Evolutionary conservation across 495 filamentous ascomycete genomes (phyloP), one percentile per base, ranked within the genome.

Genomic region (Neohortaea acidophila): DNA sequence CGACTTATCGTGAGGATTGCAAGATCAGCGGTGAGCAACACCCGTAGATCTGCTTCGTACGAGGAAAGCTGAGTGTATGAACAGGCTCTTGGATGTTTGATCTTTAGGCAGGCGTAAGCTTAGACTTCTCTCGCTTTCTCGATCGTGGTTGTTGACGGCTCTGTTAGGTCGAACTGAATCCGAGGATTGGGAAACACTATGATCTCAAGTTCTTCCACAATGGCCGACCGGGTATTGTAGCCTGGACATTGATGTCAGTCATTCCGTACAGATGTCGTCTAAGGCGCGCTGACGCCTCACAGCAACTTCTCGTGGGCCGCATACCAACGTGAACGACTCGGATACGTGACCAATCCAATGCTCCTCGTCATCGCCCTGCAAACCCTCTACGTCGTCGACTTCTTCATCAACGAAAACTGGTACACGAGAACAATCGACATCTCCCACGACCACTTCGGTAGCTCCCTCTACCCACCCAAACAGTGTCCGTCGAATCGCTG

Each of bases 201-300:
- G 66, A 69, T 39, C 59, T 67, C 47, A 69, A 69, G 44, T 51
- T 67, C 12, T 68, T 67, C 49, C 61, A 59, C 23, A 69, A 67
- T 41, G 63, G 64, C 17, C 55, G 64, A n/a, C 55, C 59, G 0
- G 65, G 66, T 41, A 60, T 64, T 46, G 54, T 56, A 27, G 47
- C 52, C 15, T 64, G 61, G 61, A 58, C 58, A 10, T 45, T 64
- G 23, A 60, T 64, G 56, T 61, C 38, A 49, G 55, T 42, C 32
- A 5, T 31, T 11, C 20, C 13, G 7, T 24, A 27, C 24, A 27
- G 24, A 27, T n/a, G 24, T 7, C 7, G n/a, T 26, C 7, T 7
- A 26, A 9, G 17, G 8, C 17, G 10, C 29, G 20, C 47, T 51
- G 27, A 52, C 20, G 17, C 27, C 46, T 37, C 39, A 36, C 31